Evolutionary conservation across 148 eudicot species (phyloP), one percentile per base, ranked within the genome.

Genomic region (Rhododendron molle): DNA sequence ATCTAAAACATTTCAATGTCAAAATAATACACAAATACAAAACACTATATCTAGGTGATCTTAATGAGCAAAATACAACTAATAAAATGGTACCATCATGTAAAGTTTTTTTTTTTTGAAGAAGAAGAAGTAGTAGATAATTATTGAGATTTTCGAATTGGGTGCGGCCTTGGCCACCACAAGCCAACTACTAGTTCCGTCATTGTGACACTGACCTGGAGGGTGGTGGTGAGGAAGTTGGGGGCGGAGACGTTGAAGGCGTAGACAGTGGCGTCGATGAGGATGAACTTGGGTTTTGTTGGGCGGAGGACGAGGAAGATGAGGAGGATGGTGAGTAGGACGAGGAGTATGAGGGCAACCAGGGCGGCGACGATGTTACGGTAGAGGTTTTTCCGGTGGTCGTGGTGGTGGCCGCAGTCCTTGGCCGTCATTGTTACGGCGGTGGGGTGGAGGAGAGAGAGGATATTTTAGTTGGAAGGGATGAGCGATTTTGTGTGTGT

Each of bases 241-340:
- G 93, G 91, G 43, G 79, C 46, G 46, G 92, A 50, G 12, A 84
- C 76, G 88, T 92, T 92, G 90, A 90, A 88, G 85, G 87, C 77
- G 83, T 86, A 92, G 81, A 90, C 58, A 69, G 93, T 90, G 2
- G 92, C 91, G 85, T 92, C 93, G 54, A 89, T 90, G 78, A 90
- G 93, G 81, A 88, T 80, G 85, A 92, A 90, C 0, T 80, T 84
- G 1, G 93, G 93, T 50, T 92, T 92, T 0, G 91, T 89, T 0
- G 93, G 93, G 0, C 91, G 93, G 20, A 92, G 91, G 88, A 92
- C 87, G 7, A 83, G 74, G 90, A 90, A 92, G 2, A 90, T 28
- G 13, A 92, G 87, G 84, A 92, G 87, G 46, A 92, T 65, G 5
- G 86, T 36, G 28, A 90, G 21, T 36, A 90, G 86, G 84, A 89